Base-by-base conservation (phyloP, 805 yeast genomes). In the Tetrapisispora phaffii region DNA sequence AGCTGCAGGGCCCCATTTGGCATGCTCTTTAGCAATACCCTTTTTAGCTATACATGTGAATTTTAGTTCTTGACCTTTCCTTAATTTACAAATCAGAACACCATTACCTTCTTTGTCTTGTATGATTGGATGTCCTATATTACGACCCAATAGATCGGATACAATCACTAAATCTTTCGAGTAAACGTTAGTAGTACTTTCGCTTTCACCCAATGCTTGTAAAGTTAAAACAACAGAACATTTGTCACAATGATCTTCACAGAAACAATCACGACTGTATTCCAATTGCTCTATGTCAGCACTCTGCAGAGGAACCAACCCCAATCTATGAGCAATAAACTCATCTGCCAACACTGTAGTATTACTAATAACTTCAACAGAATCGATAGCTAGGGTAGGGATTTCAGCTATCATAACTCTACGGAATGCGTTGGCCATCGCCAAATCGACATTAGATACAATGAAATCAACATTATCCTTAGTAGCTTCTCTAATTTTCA, bases 341-440 rank as follows among this genome's bases (percentile, higher is more conserved):
- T 93, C 99, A 65, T 93, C 99, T 2, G 98, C 97, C 49, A 93
- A 70, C 19, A 93, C 98, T 12, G 95, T 81, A 1, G 97, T 87
- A 68, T 93, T 93, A 41, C 77, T 79, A 59, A 87, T 95, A 51
- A 93, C 84, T 62, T 93, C 97, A 39, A 93, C 98, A 50, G 90
- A 76, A 60, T 93, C 99, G 47, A 93, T 88, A 44, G 98, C 97
- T 52, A 93, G 69, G 0, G 98, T 93, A 29, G 98, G 98, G 46
- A 93, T 93, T 66, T 93, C 99, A 1, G 96, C 89, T 49, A 93
- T 72, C 86, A 93, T 89, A 34, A 84, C 79, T 63, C 99, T 75
- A 55, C 99, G 76, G 33, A 93, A 55, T 15, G 97, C 85, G 72
- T 93, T 93, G 17, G 97, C 97, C 58, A 90, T 70, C 0, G 96